These are phyloP conservation scores for Candida tropicalis DNA, from an alignment of 1,139 yeast species.

Conservation along the genomic window DNA sequence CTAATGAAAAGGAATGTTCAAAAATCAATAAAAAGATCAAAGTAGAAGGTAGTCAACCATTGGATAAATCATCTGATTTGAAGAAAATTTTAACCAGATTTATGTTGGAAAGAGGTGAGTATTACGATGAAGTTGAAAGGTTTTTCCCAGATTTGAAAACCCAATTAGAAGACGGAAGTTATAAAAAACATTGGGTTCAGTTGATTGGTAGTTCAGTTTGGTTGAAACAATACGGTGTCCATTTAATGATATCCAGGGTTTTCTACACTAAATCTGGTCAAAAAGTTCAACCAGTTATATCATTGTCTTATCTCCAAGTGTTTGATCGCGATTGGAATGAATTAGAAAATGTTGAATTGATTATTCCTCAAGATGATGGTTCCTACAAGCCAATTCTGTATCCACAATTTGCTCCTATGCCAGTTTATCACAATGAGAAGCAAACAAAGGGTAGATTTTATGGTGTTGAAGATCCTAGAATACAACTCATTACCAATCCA, in stretches of 20 bases:
- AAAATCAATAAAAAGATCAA: not conserved
- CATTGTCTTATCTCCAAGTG: constrained; percentile 23
- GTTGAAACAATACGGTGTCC: constrained; percentile 36
- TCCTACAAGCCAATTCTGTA: constrained; percentile 21
- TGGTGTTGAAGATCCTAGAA: constrained; percentile 48
- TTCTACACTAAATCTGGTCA: constrained; percentile 25
- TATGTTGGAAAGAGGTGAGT: constrained; percentile 8
- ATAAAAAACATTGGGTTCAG: constrained; percentile 27
- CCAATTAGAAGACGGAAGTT: not conserved
- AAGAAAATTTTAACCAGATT: constrained; percentile 17
- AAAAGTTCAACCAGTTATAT: constrained; percentile 23
- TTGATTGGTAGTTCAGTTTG: constrained; percentile 37
- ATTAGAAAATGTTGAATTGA: constrained; percentile 23
- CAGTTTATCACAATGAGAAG: constrained; percentile 33
- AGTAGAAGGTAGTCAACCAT: constrained; percentile 1
- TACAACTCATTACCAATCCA: constrained; percentile 31
- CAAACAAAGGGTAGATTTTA: constrained; percentile 25
- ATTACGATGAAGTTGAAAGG: constrained; percentile 2
- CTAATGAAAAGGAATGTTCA: not conserved
- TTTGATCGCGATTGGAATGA: constrained; percentile 31
- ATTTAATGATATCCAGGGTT: constrained; percentile 32
- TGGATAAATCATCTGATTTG: constrained; percentile 14
- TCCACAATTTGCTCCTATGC: constrained; percentile 38
- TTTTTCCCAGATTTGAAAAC: constrained; percentile 4
- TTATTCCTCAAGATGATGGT: constrained; percentile 14